A percentile compares a stretch with the other conserved stretches of the same genome.
phyloP scores from a whole-genome alignment of 139 green algal genomes.

The Zygnema circumcarinatum region DNA sequence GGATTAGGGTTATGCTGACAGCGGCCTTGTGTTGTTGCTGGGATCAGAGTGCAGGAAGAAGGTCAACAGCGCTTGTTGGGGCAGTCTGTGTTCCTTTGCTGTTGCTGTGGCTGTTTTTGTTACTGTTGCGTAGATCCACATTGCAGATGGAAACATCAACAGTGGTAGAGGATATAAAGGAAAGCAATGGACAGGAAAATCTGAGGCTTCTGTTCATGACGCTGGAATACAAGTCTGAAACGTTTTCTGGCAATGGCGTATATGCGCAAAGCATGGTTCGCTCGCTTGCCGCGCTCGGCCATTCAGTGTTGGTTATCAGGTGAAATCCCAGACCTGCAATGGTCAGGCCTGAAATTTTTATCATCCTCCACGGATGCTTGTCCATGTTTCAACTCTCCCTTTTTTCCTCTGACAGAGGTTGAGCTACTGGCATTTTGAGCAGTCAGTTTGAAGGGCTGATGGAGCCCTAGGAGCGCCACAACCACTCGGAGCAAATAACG shows the following conservation, averaged over 20 bases:
- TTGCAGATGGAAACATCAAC: background rate
- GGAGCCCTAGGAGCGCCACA: background rate
- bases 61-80: too few species aligned
- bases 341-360: too few species aligned
- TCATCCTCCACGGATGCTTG: too few species aligned
- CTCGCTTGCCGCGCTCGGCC: conserved; percentile 40
- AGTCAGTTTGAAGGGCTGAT: background rate
- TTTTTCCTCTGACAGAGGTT: background rate
- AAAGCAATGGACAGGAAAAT: too few species aligned
- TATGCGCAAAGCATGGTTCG: conserved; percentile 69
- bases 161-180: background rate
- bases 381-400: too few species aligned
- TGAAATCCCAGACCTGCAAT: conserved; percentile 18
- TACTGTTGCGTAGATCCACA: background rate
- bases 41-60: too few species aligned
- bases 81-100: background rate
- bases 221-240: conserved; percentile 74
- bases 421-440: background rate
- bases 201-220: conserved; percentile 70
- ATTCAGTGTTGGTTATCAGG: conserved; percentile 54
- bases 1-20: too few species aligned
- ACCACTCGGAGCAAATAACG: background rate
- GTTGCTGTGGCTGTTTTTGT: background rate
- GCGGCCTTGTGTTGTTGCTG: too few species aligned
- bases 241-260: conserved; percentile 78